These are phyloP conservation scores for Chlamydomonas sp. DNA, from an alignment of 139 green algal genomes.

Conservation along the genomic window DNA sequence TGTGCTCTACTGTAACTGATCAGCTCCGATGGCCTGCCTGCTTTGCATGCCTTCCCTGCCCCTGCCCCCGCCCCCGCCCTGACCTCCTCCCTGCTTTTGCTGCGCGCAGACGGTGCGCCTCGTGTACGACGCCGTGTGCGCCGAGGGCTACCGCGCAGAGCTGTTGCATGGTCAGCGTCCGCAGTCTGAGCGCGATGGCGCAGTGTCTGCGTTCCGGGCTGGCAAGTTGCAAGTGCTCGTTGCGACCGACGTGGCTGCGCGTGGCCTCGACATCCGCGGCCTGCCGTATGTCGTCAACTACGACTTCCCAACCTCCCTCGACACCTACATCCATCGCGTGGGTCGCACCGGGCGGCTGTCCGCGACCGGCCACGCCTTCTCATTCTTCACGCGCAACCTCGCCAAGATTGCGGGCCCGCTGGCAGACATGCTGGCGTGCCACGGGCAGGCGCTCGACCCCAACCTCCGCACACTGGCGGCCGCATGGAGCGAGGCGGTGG, in stretches of 20 bases:
- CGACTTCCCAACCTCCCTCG: conserved; percentile 74
- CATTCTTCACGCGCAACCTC: conserved; percentile 83
- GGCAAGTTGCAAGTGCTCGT: conserved; percentile 74
- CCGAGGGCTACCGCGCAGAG: conserved; percentile 34
- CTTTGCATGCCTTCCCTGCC: too few species aligned
- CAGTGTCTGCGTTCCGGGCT: conserved; percentile 56
- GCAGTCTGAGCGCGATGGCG: conserved; percentile 64
- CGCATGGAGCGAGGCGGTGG: conserved; percentile 47
- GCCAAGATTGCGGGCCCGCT: conserved; percentile 53
- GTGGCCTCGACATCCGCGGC: conserved; percentile 69
- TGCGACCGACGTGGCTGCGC: conserved; percentile 74
- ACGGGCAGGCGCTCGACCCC: conserved; percentile 66
- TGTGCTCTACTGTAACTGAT: too few species aligned
- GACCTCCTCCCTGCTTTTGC: not conserved
- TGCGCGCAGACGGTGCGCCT: conserved; percentile 39
- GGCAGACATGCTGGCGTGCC: conserved; percentile 54
- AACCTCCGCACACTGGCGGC: conserved; percentile 67
- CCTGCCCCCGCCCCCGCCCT: too few species aligned
- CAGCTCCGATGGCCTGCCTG: too few species aligned
- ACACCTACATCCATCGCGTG: conserved; percentile 90
- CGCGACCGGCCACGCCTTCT: conserved; percentile 68
- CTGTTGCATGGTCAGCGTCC: conserved; percentile 72
- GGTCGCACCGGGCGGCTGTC: conserved; percentile 83
- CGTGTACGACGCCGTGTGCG: conserved; percentile 24
- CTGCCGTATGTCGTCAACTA: conserved; percentile 86